A percentile compares a stretch with the other conserved stretches of the same genome.
Evolutionary conservation across 176 grass and related monocot genomes (phyloP).

Genomic region (Lolium perenne): DNA sequence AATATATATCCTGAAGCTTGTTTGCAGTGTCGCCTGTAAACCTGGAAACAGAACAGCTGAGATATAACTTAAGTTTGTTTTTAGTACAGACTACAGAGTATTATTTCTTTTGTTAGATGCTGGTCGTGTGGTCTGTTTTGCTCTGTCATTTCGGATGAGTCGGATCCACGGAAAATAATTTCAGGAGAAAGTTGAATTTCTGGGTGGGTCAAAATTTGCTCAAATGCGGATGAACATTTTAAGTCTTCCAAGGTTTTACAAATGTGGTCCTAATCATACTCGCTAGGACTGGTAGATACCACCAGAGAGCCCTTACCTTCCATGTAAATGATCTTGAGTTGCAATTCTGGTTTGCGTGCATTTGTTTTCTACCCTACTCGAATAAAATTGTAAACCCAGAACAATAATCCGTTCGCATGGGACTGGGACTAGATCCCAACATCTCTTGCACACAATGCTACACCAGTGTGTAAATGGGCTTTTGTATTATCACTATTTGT

Average conservation of each 20-base stretch:
- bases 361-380: background rate
- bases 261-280: background rate
- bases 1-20: constrained; percentile 7
- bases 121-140: background rate
- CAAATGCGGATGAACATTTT: background rate
- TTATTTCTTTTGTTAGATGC: constrained; percentile 18
- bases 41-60: background rate
- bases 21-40: constrained; percentile 7
- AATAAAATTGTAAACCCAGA: constrained; percentile 2
- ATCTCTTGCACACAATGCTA: constrained; percentile 19
- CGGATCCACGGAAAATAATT: background rate
- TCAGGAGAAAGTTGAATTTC: background rate
- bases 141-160: background rate
- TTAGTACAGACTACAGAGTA: background rate
- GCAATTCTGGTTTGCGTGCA: background rate
- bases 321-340: background rate
- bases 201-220: background rate
- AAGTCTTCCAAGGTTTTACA: constrained; percentile 1
- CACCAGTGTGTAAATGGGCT: background rate
- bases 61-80: background rate
- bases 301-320: background rate
- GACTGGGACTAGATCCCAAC: background rate
- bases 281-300: background rate
- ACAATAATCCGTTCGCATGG: background rate
- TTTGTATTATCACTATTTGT: constrained; percentile 16